Percentiles rank a stretch among this genome's conserved stretches.
phyloP scores from a whole-genome alignment of 805 yeast species.

The Kluyveromyces wickerhamii region DNA sequence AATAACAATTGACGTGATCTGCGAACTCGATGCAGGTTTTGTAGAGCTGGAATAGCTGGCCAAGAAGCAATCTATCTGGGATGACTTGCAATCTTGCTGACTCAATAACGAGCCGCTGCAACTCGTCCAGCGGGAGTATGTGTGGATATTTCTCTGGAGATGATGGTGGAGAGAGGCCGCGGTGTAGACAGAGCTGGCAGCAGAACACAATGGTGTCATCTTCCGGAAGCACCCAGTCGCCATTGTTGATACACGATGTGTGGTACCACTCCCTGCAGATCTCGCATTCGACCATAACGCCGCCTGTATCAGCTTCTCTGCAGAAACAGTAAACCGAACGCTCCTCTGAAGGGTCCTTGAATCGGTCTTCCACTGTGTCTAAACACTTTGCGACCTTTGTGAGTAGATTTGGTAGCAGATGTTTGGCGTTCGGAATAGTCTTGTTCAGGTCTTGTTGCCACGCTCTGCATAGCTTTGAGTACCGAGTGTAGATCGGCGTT shows the following conservation, averaged over 20 bases:
- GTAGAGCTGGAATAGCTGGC: conserved; percentile 12
- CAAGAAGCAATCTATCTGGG: conserved; percentile 14
- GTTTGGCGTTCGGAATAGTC: conserved; percentile 8
- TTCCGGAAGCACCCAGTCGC: conserved; percentile 24
- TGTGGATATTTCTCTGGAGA: conserved; percentile 9
- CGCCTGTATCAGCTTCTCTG: conserved; percentile 48
- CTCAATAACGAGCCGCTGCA: conserved; percentile 12
- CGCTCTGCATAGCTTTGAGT: conserved; percentile 5
- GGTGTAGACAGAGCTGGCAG: conserved; percentile 43
- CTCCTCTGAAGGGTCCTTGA: conserved; percentile 22
- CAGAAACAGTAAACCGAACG: conserved; percentile 47
- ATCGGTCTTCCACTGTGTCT: conserved; percentile 31
- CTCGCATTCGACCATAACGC: conserved; percentile 62
- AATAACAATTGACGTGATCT: no score
- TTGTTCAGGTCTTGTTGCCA: conserved; percentile 8
- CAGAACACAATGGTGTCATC: conserved; percentile 35
- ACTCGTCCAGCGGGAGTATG: conserved; percentile 16
- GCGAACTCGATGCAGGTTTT: not conserved
- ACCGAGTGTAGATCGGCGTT: conserved; percentile 12
- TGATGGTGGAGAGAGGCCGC: no score
- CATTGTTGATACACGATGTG: conserved; percentile 44
- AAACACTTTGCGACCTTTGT: conserved; percentile 25
- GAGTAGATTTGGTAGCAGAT: conserved; percentile 2
- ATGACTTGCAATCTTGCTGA: conserved; percentile 16
- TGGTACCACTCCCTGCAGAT: conserved; percentile 69